These are phyloP conservation scores for Sporothrix inflata DNA, from an alignment of 2,329 filamentous ascomycete species.

Conservation along the genomic window DNA sequence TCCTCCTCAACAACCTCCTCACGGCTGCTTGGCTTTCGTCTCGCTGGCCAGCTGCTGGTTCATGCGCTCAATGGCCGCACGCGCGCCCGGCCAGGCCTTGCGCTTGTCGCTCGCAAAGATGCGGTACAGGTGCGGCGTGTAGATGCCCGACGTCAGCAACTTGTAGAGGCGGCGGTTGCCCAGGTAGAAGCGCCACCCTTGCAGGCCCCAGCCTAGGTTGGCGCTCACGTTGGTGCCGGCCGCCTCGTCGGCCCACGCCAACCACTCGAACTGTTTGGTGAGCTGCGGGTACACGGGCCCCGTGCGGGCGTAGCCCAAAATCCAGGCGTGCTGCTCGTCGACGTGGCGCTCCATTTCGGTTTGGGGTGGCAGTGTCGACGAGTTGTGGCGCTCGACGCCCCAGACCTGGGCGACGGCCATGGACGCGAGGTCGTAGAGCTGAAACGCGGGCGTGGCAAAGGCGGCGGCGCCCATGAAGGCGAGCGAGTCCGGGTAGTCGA, in stretches of 20 bases:
- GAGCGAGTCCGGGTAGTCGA: slow-evolving; percentile 48
- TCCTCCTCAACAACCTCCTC: too few relatives aligned
- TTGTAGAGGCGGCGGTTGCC: slow-evolving; percentile 44
- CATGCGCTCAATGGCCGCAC: slow-evolving; percentile 41
- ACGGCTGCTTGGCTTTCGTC: neutral
- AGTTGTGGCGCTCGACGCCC: slow-evolving; percentile 36
- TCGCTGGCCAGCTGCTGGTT: slow-evolving; percentile 35
- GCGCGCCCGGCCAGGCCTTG: slow-evolving; percentile 47
- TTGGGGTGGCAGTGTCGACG: neutral
- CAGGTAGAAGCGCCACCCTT: slow-evolving; percentile 45
- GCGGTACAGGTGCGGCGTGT: slow-evolving; percentile 47
- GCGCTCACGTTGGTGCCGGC: slow-evolving; percentile 47
- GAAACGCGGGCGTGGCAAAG: slow-evolving; percentile 44
- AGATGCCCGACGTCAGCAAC: slow-evolving; percentile 45
- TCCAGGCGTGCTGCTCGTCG: slow-evolving; percentile 42
- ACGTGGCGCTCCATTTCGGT: slow-evolving; percentile 34
- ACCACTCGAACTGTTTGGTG: slow-evolving; percentile 43
- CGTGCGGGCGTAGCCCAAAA: slow-evolving; percentile 36
- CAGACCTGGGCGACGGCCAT: slow-evolving; percentile 53
- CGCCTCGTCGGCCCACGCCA: slow-evolving; percentile 46
- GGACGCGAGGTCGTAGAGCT: slow-evolving; percentile 48
- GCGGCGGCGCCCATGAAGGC: slow-evolving; percentile 48
- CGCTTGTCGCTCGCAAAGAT: slow-evolving; percentile 48
- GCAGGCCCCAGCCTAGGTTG: slow-evolving; percentile 46
- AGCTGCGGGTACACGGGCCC: slow-evolving; percentile 30